Evolutionary conservation across 345 rosid genomes (phyloP), one percentile per base, ranked within the genome.

Genomic region (Carallia pectinifolia): DNA sequence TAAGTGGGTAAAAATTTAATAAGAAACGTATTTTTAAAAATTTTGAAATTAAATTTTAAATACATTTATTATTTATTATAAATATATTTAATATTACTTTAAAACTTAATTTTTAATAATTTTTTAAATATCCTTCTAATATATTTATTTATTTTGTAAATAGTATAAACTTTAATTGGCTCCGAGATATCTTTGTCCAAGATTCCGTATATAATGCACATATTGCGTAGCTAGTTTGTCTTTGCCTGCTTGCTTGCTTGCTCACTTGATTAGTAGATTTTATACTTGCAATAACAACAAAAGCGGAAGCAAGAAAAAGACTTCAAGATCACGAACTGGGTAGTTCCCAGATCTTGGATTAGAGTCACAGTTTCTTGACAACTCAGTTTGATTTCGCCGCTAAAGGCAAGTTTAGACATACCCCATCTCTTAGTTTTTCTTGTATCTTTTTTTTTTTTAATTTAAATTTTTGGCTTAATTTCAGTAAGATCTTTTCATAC

Each of bases 261-360:
- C 60, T 70, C 67, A 38, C 76, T 67, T 19, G 67, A 64, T 63
- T 44, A 23, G 23, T 23, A 23, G n/a, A 34, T 34, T 17, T 48
- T 62, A 23, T 23, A 48, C 64, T 53, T 39, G n/a, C 7, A 6
- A 7, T 33, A n/a, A 65, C 58, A n/a, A 50, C 36, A 39, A 61
- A 70, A 61, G 61, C 53, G 19, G 6, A 6, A 52, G 44, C 6
- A 16, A 9, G 16, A 31, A 58, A 1, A 34, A 36, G 37, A 47
- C 59, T 58, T 72, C 40, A 23, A 53, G 34, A 58, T 65, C 33
- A 1, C 58, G 59, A 72, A 56, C 69, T 58, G 69, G 48, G 69
- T 65, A 36, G 33, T 58, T 8, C 13, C 34, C 58, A 68, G 85
- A 86, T 86, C 88, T 84, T 79, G 67, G 47, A 47, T 69, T 60